phyloP scores from a whole-genome alignment of 495 filamentous ascomycete genomes.

The Penicillium diatomitis region DNA sequence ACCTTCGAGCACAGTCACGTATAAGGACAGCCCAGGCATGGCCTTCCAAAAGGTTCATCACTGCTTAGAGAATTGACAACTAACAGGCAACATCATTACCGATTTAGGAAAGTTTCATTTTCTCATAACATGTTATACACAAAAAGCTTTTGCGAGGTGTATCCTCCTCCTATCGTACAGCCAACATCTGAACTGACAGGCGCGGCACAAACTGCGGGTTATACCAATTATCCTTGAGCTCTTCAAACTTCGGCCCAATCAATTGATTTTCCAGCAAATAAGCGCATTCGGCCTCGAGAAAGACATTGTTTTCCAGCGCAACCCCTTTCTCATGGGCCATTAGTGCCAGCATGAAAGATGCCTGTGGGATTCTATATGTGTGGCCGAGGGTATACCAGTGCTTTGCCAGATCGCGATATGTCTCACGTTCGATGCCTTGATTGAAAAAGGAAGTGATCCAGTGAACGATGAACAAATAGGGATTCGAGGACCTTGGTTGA shows the following conservation, averaged over 20 bases:
- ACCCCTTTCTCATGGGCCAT: conserved; percentile 17
- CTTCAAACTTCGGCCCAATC: background rate
- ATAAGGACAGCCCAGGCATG: too few relatives aligned
- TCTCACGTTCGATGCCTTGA: conserved; percentile 1
- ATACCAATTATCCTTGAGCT: conserved; percentile 15
- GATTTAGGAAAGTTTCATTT: too few relatives aligned
- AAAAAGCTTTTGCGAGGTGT: too few relatives aligned
- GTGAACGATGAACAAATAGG: background rate
- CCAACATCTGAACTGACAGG: conserved; percentile 14
- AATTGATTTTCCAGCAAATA: background rate
- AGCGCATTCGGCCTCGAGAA: background rate
- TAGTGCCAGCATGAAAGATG: conserved; percentile 15
- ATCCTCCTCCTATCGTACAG: conserved; percentile 5
- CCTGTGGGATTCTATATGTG: background rate
- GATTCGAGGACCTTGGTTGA: background rate
- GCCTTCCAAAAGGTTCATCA: too few relatives aligned
- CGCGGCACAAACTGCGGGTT: conserved; percentile 12
- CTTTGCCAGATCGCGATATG: conserved; percentile 20
- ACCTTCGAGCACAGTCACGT: too few relatives aligned
- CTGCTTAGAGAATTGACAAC: too few relatives aligned
- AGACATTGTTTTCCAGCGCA: background rate
- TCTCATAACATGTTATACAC: background rate
- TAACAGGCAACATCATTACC: too few relatives aligned
- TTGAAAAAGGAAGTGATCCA: conserved; percentile 2
- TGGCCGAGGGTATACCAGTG: conserved; percentile 26